phyloP scores from a whole-genome alignment of 2,329 filamentous ascomycete genomes.

The Lecanicillium sp. region DNA sequence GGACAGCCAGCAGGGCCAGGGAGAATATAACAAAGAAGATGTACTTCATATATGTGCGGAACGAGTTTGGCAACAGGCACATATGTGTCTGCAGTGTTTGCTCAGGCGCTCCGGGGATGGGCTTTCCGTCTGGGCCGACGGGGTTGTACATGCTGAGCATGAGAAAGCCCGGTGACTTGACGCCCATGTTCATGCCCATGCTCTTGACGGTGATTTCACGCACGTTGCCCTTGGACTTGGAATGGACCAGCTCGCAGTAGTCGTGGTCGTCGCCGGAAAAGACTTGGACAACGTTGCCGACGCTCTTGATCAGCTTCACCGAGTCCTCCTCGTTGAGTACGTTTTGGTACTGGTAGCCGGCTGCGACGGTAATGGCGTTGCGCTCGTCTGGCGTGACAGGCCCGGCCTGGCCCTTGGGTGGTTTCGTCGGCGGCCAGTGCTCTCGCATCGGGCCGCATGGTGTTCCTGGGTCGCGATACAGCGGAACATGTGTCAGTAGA shows the following conservation, averaged over 20 bases:
- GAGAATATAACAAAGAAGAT: constrained; percentile 51
- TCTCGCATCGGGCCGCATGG: constrained; percentile 85
- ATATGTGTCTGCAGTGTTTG: constrained; percentile 78
- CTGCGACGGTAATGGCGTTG: constrained; percentile 69
- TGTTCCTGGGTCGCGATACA: constrained; percentile 74
- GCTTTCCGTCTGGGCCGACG: constrained; percentile 52
- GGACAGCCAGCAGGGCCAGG: constrained; percentile 40
- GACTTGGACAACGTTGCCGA: constrained; percentile 76
- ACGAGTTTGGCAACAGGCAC: constrained; percentile 83
- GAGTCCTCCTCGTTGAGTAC: constrained; percentile 75
- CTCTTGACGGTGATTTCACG: constrained; percentile 92
- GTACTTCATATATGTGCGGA: constrained; percentile 78
- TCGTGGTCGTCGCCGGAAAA: constrained; percentile 98
- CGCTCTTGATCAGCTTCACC: constrained; percentile 62
- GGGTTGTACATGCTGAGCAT: constrained; percentile 92
- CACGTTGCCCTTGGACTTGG: constrained; percentile 55
- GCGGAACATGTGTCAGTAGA: constrained; percentile 81
- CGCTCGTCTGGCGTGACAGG: constrained; percentile 55
- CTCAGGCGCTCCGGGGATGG: constrained; percentile 33
- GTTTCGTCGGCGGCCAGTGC: constrained; percentile 65
- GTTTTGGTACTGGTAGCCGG: constrained; percentile 95
- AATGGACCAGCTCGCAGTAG: constrained; percentile 86
- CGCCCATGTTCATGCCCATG: constrained; percentile 93
- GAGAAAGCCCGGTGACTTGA: constrained; percentile 77
- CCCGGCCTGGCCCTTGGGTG: constrained; percentile 47